Evolutionary conservation across 768 basidiomycete species (phyloP), one percentile per base, ranked within the genome.

Genomic region (Naematelia aurantialba): DNA sequence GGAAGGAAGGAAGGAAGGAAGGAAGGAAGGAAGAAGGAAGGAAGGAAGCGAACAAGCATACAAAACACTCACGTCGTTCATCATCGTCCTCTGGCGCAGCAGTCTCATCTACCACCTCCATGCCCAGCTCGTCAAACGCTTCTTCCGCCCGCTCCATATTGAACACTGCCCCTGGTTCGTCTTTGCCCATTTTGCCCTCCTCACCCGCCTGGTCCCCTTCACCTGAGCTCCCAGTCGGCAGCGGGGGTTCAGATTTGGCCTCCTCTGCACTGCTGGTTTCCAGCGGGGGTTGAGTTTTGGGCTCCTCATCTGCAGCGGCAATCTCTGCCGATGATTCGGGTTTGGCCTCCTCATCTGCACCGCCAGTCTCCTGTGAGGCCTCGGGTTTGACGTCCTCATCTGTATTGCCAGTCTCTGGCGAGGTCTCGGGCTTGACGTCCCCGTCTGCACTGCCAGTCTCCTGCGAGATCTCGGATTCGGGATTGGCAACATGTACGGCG

Each of bases 21-120:
- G n/a, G n/a, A n/a, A n/a, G n/a, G n/a, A n/a, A n/a, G n/a, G n/a
- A n/a, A n/a, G n/a, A n/a, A n/a, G n/a, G n/a, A n/a, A n/a, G n/a
- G n/a, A n/a, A n/a, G n/a, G n/a, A n/a, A n/a, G n/a, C n/a, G n/a
- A 5, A 21, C 25, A 47, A 26, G 25, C 46, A 5, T 8, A 47
- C n/a, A 26, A 14, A 29, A 19, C 25, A 67, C 70, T 62, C 58
- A 72, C 68, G 68, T 42, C 68, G 27, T 48, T 65, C 67, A 47
- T 69, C 67, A 31, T 67, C 63, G 3, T 72, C 70, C n/a, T 69
- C 65, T 4, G 62, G 31, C 22, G 10, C 13, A 12, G 22, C 47
- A 45, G 11, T 19, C 48, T 64, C 65, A 50, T 60, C 60, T 17
- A 60, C 27, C 2, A 59, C 45, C 53, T 68, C 62, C 50, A 64